phyloP scores from a whole-genome alignment of 2,329 filamentous ascomycete genomes.

The Epichloe brachyelytri region DNA sequence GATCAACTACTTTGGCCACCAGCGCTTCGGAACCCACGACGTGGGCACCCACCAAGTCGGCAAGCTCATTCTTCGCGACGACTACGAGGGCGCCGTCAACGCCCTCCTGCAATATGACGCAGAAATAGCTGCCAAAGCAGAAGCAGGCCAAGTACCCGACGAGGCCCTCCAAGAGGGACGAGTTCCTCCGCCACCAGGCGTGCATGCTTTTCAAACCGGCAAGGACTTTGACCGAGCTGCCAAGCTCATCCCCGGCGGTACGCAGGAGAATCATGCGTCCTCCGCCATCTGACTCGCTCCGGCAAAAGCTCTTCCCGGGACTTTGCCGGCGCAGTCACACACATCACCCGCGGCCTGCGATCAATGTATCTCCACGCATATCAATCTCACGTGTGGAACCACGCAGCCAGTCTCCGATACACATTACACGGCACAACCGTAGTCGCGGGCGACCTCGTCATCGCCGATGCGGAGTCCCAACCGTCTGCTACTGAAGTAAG shows the following conservation, averaged over 20 bases:
- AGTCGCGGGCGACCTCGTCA: slow-evolving; percentile 73
- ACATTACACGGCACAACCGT: slow-evolving; percentile 57
- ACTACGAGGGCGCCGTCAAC: slow-evolving; percentile 70
- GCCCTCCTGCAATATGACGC: slow-evolving; percentile 63
- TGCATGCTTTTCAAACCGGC: slow-evolving; percentile 60
- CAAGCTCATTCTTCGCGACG: slow-evolving; percentile 66
- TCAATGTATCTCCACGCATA: slow-evolving; percentile 97
- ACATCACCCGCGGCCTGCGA: slow-evolving; percentile 68
- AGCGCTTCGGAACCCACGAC: slow-evolving; percentile 82
- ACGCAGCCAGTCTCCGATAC: slow-evolving; percentile 70
- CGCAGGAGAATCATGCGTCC: slow-evolving; percentile 64
- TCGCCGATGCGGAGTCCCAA: slow-evolving; percentile 29
- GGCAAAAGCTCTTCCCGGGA: slow-evolving; percentile 43
- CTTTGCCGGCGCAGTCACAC: slow-evolving; percentile 66
- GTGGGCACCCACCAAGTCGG: slow-evolving; percentile 80
- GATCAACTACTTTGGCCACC: slow-evolving; percentile 97
- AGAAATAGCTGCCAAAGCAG: slow-evolving; percentile 37
- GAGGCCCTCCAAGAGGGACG: slow-evolving; percentile 54
- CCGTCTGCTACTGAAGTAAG: slow-evolving; percentile 23
- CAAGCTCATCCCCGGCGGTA: slow-evolving; percentile 66
- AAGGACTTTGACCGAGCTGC: slow-evolving; percentile 48
- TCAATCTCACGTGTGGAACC: slow-evolving; percentile 91
- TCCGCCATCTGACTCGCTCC: slow-evolving; percentile 56
- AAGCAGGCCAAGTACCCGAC: slow-evolving; percentile 21
- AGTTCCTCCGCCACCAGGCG: slow-evolving; percentile 64